Percentiles rank a stretch among this genome's conserved stretches.
phyloP scores from a whole-genome alignment of 768 basidiomycete species.

The Lentinula sp. region DNA sequence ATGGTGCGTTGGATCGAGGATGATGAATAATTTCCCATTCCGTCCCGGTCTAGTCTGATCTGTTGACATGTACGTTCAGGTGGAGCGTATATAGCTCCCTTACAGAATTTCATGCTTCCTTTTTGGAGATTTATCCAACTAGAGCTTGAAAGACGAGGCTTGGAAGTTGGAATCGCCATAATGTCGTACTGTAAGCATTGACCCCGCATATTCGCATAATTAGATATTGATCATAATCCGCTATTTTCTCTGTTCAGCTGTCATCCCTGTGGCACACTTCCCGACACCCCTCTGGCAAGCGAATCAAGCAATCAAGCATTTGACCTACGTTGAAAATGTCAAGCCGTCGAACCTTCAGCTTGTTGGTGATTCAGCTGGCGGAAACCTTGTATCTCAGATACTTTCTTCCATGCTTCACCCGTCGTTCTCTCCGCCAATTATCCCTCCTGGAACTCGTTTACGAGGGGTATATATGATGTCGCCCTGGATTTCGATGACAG shows the following conservation, averaged over 20 bases:
- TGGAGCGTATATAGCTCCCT: constrained; percentile 6
- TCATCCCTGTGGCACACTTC: constrained; percentile 11
- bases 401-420: constrained; percentile 16
- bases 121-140: constrained; percentile 6
- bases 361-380: constrained; percentile 16
- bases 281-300: constrained; percentile 15
- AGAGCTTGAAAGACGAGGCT: constrained; percentile 1
- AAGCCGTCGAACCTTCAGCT: constrained; percentile 12
- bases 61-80: neutral
- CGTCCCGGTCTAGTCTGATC: neutral
- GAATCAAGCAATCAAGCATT: constrained; percentile 9
- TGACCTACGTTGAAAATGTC: constrained; percentile 13
- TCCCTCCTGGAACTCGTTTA: constrained; percentile 18
- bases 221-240: neutral
- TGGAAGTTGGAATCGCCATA: constrained; percentile 6
- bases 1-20: constrained; percentile 16
- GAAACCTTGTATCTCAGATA: constrained; percentile 13
- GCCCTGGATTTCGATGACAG: constrained; percentile 17
- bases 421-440: constrained; percentile 8
- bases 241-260: constrained; percentile 8
- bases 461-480: constrained; percentile 31
- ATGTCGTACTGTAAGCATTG: constrained; percentile 7
- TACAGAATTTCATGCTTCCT: neutral
- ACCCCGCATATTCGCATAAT: too few relatives aligned
- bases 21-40: neutral